Percentiles rank a stretch among this genome's conserved stretches.
Evolutionary conservation across 495 filamentous ascomycete species (phyloP).

Genomic region (Aspergillus coremiiformis): DNA sequence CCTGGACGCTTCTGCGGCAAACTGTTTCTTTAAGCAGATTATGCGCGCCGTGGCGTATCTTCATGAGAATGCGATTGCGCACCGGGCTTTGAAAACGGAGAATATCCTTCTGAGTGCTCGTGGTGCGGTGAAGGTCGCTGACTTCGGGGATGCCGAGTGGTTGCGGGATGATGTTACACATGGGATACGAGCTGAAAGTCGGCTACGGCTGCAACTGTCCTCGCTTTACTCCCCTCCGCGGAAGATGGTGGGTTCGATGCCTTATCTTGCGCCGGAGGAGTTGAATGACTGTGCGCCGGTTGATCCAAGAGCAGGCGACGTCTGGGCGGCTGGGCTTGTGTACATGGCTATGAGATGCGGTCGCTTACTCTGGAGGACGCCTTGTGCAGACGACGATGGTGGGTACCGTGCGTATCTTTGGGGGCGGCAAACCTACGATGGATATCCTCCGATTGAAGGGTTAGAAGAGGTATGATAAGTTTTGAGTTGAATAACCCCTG

Average conservation of each 20-base stretch:
- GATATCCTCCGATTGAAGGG: conserved; percentile 85
- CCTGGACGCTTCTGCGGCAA: conserved; percentile 75
- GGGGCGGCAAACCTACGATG: conserved; percentile 71
- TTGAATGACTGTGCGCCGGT: conserved; percentile 67
- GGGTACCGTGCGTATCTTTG: conserved; percentile 82
- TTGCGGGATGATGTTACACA: neutral
- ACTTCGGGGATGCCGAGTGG: conserved; percentile 56
- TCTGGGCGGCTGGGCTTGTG: conserved; percentile 91
- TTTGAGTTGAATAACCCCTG: neutral
- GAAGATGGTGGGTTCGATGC: conserved; percentile 19
- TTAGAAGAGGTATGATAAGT: conserved; percentile 69
- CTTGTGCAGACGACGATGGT: conserved; percentile 81
- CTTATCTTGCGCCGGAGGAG: conserved; percentile 85
- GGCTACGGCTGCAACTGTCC: neutral
- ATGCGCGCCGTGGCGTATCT: conserved; percentile 95
- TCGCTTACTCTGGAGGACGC: conserved; percentile 78
- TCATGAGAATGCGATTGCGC: conserved; percentile 89
- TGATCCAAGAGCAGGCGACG: conserved; percentile 83
- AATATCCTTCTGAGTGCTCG: conserved; percentile 84
- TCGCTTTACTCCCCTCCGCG: neutral
- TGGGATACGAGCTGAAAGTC: neutral
- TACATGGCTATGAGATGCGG: conserved; percentile 96
- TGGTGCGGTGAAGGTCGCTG: conserved; percentile 88
- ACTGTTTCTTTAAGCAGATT: conserved; percentile 94
- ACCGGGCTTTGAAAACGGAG: conserved; percentile 91